Evolutionary conservation across 768 basidiomycete genomes (phyloP).

Genomic region (Tubosaeta sp.): DNA sequence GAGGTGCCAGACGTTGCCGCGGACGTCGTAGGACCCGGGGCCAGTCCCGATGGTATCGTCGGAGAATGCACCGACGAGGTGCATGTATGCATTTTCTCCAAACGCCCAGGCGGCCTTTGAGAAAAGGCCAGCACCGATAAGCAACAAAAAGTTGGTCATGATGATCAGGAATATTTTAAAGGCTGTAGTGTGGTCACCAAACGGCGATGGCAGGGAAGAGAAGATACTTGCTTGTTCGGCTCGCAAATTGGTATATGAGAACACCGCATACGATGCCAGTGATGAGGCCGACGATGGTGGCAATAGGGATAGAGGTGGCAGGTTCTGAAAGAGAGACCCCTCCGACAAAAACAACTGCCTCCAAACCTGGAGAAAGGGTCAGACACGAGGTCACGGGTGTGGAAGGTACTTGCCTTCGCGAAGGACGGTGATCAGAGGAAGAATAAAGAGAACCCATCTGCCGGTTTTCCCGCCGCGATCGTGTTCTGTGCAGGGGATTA

Average conservation of each 20-base stretch:
- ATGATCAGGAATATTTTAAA: slow-evolving; percentile 83
- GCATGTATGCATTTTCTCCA: slow-evolving; percentile 62
- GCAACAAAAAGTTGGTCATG: slow-evolving; percentile 88
- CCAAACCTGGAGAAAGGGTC: slow-evolving; percentile 52
- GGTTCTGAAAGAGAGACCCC: slow-evolving; percentile 84
- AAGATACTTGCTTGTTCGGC: slow-evolving; percentile 53
- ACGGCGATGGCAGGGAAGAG: not conserved
- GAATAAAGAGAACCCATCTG: slow-evolving; percentile 84
- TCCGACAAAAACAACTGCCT: slow-evolving; percentile 91
- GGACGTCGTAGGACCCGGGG: slow-evolving; percentile 79
- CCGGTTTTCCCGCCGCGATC: slow-evolving; percentile 51
- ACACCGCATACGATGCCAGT: slow-evolving; percentile 71
- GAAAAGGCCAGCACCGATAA: slow-evolving; percentile 94
- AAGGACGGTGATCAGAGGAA: slow-evolving; percentile 89
- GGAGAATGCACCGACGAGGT: slow-evolving; percentile 66
- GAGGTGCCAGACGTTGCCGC: slow-evolving; percentile 85
- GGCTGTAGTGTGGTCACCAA: slow-evolving; percentile 35
- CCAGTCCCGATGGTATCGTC: slow-evolving; percentile 69
- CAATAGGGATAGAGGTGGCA: slow-evolving; percentile 84
- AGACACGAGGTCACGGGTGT: not conserved
- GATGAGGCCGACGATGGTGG: slow-evolving; percentile 81
- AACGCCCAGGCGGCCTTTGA: slow-evolving; percentile 73
- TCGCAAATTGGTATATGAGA: slow-evolving; percentile 77
- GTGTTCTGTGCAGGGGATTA: slow-evolving; percentile 29
- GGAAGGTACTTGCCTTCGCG: slow-evolving; percentile 66